Percentiles rank a stretch among this genome's conserved stretches.
These are phyloP conservation scores for Pleurotus pulmonarius DNA, from an alignment of 768 basidiomycete genomes.

Conservation along the genomic window DNA sequence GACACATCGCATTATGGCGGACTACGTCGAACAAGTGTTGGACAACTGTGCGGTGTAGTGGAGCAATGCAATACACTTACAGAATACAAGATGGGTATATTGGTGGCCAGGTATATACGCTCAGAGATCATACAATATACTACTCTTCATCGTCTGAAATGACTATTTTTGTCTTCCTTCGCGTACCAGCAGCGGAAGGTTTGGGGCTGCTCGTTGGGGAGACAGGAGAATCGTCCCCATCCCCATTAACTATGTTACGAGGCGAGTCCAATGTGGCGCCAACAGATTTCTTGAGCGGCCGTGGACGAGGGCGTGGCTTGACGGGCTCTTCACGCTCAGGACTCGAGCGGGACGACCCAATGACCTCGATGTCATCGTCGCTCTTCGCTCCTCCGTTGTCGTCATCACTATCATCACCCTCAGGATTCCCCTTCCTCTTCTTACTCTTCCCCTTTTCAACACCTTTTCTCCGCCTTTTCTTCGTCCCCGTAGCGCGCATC, in stretches of 20 bases:
- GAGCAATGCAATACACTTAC: background rate
- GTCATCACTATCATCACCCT: conserved; percentile 12
- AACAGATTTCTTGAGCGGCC: background rate
- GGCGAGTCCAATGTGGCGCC: background rate
- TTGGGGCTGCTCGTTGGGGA: background rate
- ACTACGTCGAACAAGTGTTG: conserved; percentile 42
- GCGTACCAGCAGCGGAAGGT: background rate
- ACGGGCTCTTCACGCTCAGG: conserved; percentile 10
- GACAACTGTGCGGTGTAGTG: conserved; percentile 17
- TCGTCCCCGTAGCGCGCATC: conserved; percentile 51
- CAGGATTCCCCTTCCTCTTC: conserved; percentile 18
- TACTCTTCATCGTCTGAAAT: conserved; percentile 13
- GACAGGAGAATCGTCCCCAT: background rate
- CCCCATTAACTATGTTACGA: background rate
- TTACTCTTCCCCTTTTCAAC: conserved; percentile 30
- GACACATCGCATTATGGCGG: conserved; percentile 50
- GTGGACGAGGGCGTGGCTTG: background rate
- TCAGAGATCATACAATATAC: background rate
- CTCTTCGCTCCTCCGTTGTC: conserved; percentile 23
- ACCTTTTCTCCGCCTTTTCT: conserved; percentile 41
- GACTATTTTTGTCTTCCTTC: conserved; percentile 11
- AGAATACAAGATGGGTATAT: background rate
- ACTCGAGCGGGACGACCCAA: conserved; percentile 17
- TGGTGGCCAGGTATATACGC: background rate
- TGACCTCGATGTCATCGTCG: conserved; percentile 18